A percentile compares a stretch with the other conserved stretches of the same genome.
These are phyloP conservation scores for Tricholoma matsutake DNA, from an alignment of 768 basidiomycete genomes.

Conservation along the genomic window DNA sequence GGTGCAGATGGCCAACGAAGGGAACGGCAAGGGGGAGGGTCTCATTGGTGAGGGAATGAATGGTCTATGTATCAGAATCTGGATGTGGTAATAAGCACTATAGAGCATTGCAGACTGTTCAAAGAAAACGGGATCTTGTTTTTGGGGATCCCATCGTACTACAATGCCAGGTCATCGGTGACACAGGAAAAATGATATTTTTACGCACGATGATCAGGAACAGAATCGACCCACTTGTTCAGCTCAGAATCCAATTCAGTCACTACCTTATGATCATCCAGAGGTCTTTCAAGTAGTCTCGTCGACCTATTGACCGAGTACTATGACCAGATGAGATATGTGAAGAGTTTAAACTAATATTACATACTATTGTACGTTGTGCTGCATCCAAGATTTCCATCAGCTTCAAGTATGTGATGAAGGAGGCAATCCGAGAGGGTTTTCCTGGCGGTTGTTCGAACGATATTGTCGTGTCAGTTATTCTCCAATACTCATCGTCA, in stretches of 20 bases:
- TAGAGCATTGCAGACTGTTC: constrained; percentile 56
- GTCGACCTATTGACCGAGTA: constrained; percentile 14
- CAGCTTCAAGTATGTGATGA: constrained; percentile 53
- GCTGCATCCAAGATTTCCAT: constrained; percentile 61
- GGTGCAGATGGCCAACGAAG: constrained; percentile 75
- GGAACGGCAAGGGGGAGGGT: constrained; percentile 37
- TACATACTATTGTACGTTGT: constrained; percentile 57
- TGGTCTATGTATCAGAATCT: constrained; percentile 75
- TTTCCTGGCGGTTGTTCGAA: constrained; percentile 64
- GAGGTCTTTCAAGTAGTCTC: not conserved
- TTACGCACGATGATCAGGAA: constrained; percentile 57
- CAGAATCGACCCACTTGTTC: constrained; percentile 69
- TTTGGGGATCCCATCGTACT: constrained; percentile 35
- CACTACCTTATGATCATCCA: constrained; percentile 50
- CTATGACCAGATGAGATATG: constrained; percentile 4
- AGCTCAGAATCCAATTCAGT: constrained; percentile 72
- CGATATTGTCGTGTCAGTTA: constrained; percentile 38
- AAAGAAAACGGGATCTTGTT: constrained; percentile 36
- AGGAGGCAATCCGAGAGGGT: constrained; percentile 52
- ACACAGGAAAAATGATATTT: constrained; percentile 39
- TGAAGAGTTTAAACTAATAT: not conserved
- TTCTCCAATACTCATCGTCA: constrained; percentile 71
- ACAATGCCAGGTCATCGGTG: constrained; percentile 17
- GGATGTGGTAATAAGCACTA: constrained; percentile 43
- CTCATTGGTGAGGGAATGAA: constrained; percentile 68